A percentile compares a stretch with the other conserved stretches of the same genome.
These are phyloP conservation scores for Stereum hirsutum DNA, from an alignment of 1,284 basidiomycete species.

Conservation along the genomic window DNA sequence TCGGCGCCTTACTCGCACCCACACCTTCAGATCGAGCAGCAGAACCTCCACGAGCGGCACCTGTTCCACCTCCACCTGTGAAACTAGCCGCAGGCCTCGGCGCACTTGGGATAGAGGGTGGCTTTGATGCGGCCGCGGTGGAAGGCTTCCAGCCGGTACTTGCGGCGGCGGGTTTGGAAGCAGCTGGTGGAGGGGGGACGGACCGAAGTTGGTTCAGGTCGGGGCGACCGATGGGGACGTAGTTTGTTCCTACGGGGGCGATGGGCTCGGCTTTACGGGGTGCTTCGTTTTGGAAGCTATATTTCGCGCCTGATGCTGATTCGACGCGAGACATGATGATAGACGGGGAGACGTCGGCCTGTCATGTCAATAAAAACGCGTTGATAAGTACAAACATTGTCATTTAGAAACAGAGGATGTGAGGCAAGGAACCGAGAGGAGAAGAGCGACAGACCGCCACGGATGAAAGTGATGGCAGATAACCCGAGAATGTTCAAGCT, in stretches of 20 bases:
- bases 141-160: no score
- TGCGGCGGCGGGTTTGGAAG: conserved; percentile 16
- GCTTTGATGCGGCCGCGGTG: conserved; percentile 25
- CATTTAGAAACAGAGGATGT: conserved; percentile 2
- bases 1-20: conserved; percentile 24
- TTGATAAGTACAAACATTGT: no score
- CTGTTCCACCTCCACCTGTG: conserved; percentile 23
- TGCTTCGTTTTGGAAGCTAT: conserved; percentile 67
- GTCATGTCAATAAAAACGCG: no score
- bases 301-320: conserved; percentile 89
- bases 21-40: no score
- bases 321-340: conserved; percentile 84
- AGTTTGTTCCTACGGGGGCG: conserved; percentile 63
- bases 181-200: conserved; percentile 21
- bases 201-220: conserved; percentile 58
- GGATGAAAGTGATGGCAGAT: no score
- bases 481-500: no score
- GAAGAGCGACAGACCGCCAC: neutral
- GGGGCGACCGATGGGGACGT: conserved; percentile 61
- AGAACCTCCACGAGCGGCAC: no score
- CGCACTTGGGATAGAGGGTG: conserved; percentile 36
- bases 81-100: conserved; percentile 23
- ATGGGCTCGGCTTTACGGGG: conserved; percentile 61
- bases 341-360: conserved; percentile 76
- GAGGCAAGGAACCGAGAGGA: neutral